Conservation (phyloP, 2,329 filamentous ascomycete species). For the Verticillium dahliae region DNA sequence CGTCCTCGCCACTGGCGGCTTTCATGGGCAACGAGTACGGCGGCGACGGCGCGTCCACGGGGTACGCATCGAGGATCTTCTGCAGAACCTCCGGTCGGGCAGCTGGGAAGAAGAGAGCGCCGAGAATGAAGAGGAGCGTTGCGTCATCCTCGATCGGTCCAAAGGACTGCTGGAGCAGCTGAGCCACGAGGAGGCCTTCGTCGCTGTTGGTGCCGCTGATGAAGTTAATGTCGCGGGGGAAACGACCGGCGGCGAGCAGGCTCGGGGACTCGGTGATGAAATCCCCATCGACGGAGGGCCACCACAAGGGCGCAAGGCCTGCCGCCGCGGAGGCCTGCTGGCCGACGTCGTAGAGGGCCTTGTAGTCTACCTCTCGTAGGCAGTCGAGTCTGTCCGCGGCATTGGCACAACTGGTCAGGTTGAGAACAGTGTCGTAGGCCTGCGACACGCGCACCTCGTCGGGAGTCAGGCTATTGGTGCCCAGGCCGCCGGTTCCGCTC, state of each 20-base stretch:
- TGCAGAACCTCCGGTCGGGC: constrained; percentile 7
- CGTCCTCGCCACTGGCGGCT: neutral
- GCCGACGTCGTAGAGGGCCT: neutral
- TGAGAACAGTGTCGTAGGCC: constrained; percentile 1
- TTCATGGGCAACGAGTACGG: constrained; percentile 9
- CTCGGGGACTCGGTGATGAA: constrained; percentile 1
- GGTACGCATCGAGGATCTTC: constrained; percentile 9
- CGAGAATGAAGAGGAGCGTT: neutral
- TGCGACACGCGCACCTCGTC: neutral
- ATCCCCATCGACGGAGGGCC: constrained; percentile 5
- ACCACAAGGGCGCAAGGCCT: neutral
- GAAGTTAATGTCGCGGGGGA: neutral
- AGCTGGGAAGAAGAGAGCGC: constrained; percentile 1
- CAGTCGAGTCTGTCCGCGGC: constrained; percentile 3
- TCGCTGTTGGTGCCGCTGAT: constrained; percentile 5
- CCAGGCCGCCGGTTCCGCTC: constrained; percentile 3
- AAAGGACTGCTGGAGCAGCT: neutral
- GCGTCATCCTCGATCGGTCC: neutral
- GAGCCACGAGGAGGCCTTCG: neutral
- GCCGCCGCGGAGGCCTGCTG: neutral
- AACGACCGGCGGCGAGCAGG: constrained; percentile 1
- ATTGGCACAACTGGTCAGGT: constrained; percentile 2
- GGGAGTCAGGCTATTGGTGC: neutral
- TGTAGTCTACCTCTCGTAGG: neutral
- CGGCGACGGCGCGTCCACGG: constrained; percentile 4